Conservation (phyloP, 2,329 filamentous ascomycete genomes). For the Diplodia corticola region DNA sequence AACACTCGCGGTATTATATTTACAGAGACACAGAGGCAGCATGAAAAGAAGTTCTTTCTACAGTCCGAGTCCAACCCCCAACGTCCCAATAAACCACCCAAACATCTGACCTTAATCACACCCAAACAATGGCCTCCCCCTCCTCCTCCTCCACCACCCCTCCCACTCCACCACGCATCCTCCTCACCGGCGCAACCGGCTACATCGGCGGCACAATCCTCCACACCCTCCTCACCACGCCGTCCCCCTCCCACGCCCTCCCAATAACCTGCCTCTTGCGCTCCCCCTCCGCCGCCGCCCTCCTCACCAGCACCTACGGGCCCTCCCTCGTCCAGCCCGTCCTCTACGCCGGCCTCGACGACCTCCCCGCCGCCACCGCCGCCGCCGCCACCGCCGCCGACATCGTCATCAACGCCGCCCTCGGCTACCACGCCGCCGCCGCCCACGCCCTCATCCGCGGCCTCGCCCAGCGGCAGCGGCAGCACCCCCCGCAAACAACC, state of each 20-base stretch:
- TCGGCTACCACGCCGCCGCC: slow-evolving; percentile 24
- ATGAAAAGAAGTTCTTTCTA: background rate
- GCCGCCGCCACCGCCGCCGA: slow-evolving; percentile 27
- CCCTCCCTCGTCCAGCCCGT: background rate
- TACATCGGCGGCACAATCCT: slow-evolving; percentile 25
- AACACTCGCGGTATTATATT: background rate
- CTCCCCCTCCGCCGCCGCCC: background rate
- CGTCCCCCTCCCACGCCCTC: background rate
- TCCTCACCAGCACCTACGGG: background rate
- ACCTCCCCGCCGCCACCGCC: slow-evolving; percentile 22
- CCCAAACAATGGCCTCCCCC: background rate
- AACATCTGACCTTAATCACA: too few relatives aligned
- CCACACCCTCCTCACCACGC: slow-evolving; percentile 11
- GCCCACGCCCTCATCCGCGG: slow-evolving; percentile 25
- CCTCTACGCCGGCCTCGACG: slow-evolving; percentile 18
- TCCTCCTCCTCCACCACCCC: background rate
- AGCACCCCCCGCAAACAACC: too few relatives aligned
- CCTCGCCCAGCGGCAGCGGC: slow-evolving; percentile 18
- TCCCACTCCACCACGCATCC: slow-evolving; percentile 13
- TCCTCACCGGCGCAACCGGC: slow-evolving; percentile 26
- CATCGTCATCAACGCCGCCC: slow-evolving; percentile 27
- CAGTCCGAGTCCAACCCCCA: background rate
- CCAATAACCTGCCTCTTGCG: slow-evolving; percentile 7
- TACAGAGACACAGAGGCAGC: background rate
- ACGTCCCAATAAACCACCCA: too few relatives aligned